Conservation (phyloP, 768 basidiomycete genomes). For the Leccinum boreale region DNA sequence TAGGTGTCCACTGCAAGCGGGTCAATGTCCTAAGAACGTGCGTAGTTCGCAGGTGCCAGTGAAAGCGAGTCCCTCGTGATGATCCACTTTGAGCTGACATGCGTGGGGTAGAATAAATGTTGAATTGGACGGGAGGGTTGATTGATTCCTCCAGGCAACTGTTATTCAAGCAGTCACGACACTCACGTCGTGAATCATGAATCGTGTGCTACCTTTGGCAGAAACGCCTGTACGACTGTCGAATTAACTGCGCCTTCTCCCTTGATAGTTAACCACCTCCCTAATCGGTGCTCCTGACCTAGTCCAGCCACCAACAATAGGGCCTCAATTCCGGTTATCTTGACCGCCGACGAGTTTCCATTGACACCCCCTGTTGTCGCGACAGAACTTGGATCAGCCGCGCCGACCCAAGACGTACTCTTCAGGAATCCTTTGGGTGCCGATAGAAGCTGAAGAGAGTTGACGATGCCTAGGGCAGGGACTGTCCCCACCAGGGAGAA, state of each 20-base stretch:
- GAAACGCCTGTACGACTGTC: conserved; percentile 59
- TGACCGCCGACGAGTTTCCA: conserved; percentile 22
- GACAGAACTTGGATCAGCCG: not conserved
- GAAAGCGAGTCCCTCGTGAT: not conserved
- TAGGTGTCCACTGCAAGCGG: not conserved
- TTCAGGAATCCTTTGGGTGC: conserved; percentile 43
- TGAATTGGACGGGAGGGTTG: not conserved
- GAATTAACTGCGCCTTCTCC: conserved; percentile 71
- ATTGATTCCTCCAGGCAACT: not conserved
- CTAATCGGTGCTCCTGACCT: conserved; percentile 86
- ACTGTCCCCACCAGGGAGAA: conserved; percentile 68
- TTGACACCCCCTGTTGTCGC: not conserved
- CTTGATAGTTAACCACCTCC: conserved; percentile 82
- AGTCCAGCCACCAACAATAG: conserved; percentile 74
- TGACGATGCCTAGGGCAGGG: conserved; percentile 75
- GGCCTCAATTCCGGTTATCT: conserved; percentile 27
- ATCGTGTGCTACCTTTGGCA: conserved; percentile 27
- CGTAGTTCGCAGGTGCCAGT: not conserved
- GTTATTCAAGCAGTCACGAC: not conserved
- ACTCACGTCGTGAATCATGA: conserved; percentile 3
- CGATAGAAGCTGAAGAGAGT: conserved; percentile 80
- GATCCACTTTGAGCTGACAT: not conserved
- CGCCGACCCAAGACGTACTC: conserved; percentile 41
- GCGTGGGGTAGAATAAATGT: not conserved
- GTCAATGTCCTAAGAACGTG: not conserved